Evolutionary conservation across 805 yeast genomes (phyloP).

Genomic region (Scheffersomyces spartinae): DNA sequence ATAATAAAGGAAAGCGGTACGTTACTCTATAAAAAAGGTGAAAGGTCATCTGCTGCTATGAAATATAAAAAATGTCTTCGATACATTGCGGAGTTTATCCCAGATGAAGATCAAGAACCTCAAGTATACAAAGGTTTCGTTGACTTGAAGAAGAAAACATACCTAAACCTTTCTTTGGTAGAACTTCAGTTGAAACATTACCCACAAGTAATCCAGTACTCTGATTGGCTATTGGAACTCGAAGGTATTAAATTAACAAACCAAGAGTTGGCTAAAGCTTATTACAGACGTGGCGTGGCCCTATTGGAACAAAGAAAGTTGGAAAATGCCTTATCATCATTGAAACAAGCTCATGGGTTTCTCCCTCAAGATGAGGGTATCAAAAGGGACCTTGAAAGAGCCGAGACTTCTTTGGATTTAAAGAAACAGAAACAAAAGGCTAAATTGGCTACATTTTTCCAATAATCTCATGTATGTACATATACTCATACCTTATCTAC

Average conservation of each 20-base stretch:
- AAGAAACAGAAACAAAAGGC: slow-evolving; percentile 39
- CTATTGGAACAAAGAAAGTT: slow-evolving; percentile 31
- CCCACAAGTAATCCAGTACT: slow-evolving; percentile 39
- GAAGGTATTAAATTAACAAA: slow-evolving; percentile 14
- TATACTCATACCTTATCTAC: slow-evolving; percentile 1
- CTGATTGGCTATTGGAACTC: slow-evolving; percentile 45
- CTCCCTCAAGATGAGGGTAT: slow-evolving; percentile 42
- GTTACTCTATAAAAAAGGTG: slow-evolving; percentile 41
- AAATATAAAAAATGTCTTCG: slow-evolving; percentile 59
- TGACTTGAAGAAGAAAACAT: slow-evolving; percentile 40
- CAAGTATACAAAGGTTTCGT: slow-evolving; percentile 38
- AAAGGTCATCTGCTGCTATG: slow-evolving; percentile 38
- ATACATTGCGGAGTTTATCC: slow-evolving; percentile 61
- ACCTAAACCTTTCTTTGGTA: slow-evolving; percentile 49
- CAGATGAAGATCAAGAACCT: slow-evolving; percentile 55
- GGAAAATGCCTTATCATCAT: slow-evolving; percentile 37
- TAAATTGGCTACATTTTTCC: slow-evolving; percentile 54
- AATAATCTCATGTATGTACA: slow-evolving; percentile 5
- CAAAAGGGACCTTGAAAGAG: slow-evolving; percentile 27
- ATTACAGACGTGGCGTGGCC: slow-evolving; percentile 43
- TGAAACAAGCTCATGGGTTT: slow-evolving; percentile 29
- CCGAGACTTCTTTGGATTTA: slow-evolving; percentile 27
- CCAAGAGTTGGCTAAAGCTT: slow-evolving; percentile 45
- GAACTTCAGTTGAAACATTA: slow-evolving; percentile 38
- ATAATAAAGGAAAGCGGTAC: slow-evolving; percentile 63